phyloP scores from a whole-genome alignment of 305 asterid species.

The Caryopteris hybrid region DNA sequence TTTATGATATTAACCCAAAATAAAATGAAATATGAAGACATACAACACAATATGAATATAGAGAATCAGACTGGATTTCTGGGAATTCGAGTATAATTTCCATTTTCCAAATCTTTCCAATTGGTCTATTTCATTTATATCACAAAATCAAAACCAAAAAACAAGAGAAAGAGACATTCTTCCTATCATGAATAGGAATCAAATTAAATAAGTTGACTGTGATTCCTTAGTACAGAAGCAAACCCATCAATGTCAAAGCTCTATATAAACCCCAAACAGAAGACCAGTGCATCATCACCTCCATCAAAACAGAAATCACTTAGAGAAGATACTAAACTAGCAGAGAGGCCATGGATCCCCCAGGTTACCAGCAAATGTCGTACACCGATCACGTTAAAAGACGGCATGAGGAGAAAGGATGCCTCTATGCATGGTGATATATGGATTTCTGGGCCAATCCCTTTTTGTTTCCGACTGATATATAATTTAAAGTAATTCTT shows the following conservation, averaged over 20 bases:
- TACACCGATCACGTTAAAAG: constrained; percentile 19
- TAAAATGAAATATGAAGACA: background rate
- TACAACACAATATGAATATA: background rate
- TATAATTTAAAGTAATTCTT: background rate
- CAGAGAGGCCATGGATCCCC: constrained; percentile 24
- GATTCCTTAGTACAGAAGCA: constrained; percentile 12
- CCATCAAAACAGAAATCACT: background rate
- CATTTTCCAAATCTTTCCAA: background rate
- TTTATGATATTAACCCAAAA: too few species aligned
- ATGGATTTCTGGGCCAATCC: too few species aligned
- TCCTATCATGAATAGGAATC: background rate
- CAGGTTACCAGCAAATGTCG: constrained; percentile 17
- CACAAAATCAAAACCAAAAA: background rate
- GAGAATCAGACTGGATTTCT: background rate
- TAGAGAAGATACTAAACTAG: background rate
- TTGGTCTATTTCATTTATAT: background rate
- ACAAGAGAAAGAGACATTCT: background rate
- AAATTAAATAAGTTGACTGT: background rate
- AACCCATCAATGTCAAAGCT: background rate
- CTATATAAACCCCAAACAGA: background rate
- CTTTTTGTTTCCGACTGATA: background rate
- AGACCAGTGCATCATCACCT: background rate
- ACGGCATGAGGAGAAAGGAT: constrained; percentile 28
- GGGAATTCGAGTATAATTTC: background rate
- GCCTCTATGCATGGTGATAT: constrained; percentile 31